phyloP scores from a whole-genome alignment of 23 red algal species.

The Gracilaria gracilis region DNA sequence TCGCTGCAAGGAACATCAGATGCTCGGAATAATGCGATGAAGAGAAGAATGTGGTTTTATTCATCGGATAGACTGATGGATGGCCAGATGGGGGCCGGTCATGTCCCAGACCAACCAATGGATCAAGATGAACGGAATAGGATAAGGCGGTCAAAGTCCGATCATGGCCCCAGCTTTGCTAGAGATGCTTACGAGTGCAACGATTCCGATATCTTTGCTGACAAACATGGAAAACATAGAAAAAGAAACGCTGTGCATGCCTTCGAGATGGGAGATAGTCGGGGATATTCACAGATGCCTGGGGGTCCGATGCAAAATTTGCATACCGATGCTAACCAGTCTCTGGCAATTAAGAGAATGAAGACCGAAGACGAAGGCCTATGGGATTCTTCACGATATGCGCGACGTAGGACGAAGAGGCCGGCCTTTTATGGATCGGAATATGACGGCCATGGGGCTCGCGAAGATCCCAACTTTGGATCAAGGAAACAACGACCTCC shows the following conservation, averaged over 20 bases:
- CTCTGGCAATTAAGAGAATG: constrained; percentile 3
- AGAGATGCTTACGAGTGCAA: constrained; percentile 11
- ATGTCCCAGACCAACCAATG: background rate
- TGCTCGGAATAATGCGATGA: background rate
- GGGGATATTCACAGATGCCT: background rate
- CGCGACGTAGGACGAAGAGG: constrained; percentile 2
- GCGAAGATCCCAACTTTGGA: background rate
- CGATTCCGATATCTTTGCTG: background rate
- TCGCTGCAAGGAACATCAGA: background rate
- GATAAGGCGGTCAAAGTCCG: constrained; percentile 1
- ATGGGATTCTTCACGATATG: constrained; percentile 26
- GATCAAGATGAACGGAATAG: background rate
- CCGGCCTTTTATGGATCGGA: constrained; percentile 15
- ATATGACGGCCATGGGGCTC: background rate
- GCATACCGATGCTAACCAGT: background rate
- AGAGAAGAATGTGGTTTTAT: constrained; percentile 16
- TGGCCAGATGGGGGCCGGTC: background rate
- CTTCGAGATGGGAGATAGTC: constrained; percentile 16
- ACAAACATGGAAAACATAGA: constrained; percentile 25
- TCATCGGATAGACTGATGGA: background rate
- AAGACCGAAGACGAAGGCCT: constrained; percentile 20
- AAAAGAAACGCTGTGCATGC: constrained; percentile 25
- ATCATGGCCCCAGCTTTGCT: constrained; percentile 1
- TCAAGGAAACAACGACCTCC: constrained; percentile 6
- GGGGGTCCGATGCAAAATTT: background rate